phyloP scores from a whole-genome alignment of 371 early-diverging fungal genomes.

The Actinomortierella ambigua region DNA sequence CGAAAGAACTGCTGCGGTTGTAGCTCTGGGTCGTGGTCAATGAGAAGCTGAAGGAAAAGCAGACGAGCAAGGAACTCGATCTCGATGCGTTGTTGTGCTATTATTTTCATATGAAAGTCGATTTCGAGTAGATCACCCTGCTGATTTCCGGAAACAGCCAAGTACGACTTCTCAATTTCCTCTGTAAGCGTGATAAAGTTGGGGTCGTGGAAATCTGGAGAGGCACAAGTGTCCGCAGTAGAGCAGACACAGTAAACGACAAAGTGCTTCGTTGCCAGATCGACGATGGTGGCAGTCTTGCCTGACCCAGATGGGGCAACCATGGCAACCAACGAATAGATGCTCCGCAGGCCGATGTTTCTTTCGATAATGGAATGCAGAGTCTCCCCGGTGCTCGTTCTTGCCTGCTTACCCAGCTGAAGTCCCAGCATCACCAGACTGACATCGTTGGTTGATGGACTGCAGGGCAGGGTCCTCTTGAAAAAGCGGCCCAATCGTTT shows the following conservation, averaged over 20 bases:
- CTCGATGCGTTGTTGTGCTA: constrained; percentile 6
- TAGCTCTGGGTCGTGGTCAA: constrained; percentile 15
- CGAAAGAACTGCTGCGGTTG: constrained; percentile 29
- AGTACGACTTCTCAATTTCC: constrained; percentile 8
- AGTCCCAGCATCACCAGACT: constrained; percentile 33
- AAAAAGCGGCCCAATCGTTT: constrained; percentile 10
- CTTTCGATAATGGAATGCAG: constrained; percentile 11
- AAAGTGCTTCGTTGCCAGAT: constrained; percentile 27
- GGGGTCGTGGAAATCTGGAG: constrained; percentile 13
- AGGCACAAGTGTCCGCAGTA: neutral
- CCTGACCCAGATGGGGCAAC: constrained; percentile 30
- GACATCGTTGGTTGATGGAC: constrained; percentile 3
- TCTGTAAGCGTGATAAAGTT: constrained; percentile 10
- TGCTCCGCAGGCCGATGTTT: constrained; percentile 5
- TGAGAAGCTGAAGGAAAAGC: constrained; percentile 13
- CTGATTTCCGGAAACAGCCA: neutral
- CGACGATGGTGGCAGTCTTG: constrained; percentile 30
- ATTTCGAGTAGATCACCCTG: neutral
- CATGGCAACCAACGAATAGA: constrained; percentile 19
- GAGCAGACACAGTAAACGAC: constrained; percentile 20
- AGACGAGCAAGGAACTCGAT: constrained; percentile 26
- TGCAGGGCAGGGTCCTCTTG: constrained; percentile 20
- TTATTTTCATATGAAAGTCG: neutral
- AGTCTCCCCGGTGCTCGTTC: constrained; percentile 9
- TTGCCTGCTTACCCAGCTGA: constrained; percentile 22